phyloP scores from a whole-genome alignment of 2,329 filamentous ascomycete species.

The Exophiala oligosperma region DNA sequence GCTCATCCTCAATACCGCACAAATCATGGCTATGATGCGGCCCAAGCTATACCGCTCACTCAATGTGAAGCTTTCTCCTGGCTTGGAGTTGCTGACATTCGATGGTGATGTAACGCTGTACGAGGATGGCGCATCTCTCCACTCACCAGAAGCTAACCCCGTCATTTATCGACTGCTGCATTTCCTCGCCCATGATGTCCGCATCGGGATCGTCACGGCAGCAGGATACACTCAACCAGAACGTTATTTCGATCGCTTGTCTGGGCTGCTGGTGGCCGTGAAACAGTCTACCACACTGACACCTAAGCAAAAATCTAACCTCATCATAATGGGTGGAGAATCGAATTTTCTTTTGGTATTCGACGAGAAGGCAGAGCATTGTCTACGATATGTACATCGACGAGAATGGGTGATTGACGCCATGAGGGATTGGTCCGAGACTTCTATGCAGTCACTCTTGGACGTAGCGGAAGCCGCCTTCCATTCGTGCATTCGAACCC shows the following conservation, averaged over 20 bases:
- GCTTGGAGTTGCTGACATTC: conserved; percentile 85
- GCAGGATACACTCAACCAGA: conserved; percentile 89
- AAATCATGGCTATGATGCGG: conserved; percentile 85
- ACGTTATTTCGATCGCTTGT: conserved; percentile 81
- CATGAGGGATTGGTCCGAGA: conserved; percentile 52
- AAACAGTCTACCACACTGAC: conserved; percentile 62
- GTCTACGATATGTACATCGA: conserved; percentile 64
- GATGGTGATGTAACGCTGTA: conserved; percentile 98
- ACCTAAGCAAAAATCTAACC: conserved; percentile 67
- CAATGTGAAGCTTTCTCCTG: conserved; percentile 48
- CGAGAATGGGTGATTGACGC: conserved; percentile 62
- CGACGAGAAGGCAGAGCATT: conserved; percentile 61
- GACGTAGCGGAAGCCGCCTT: conserved; percentile 86
- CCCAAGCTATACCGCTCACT: conserved; percentile 23
- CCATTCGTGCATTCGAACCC: conserved; percentile 73
- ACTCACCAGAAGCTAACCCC: conserved; percentile 65
- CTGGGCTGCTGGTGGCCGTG: conserved; percentile 82
- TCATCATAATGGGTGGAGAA: conserved; percentile 93
- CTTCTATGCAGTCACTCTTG: conserved; percentile 76
- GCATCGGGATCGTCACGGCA: conserved; percentile 93
- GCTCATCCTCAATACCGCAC: conserved; percentile 89
- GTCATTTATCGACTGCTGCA: conserved; percentile 69
- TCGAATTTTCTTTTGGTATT: conserved; percentile 93
- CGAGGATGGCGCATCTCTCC: conserved; percentile 78
- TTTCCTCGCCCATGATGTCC: conserved; percentile 74